These are phyloP conservation scores for Trichophyton equinum DNA, from an alignment of 2,329 filamentous ascomycete species.

Conservation along the genomic window DNA sequence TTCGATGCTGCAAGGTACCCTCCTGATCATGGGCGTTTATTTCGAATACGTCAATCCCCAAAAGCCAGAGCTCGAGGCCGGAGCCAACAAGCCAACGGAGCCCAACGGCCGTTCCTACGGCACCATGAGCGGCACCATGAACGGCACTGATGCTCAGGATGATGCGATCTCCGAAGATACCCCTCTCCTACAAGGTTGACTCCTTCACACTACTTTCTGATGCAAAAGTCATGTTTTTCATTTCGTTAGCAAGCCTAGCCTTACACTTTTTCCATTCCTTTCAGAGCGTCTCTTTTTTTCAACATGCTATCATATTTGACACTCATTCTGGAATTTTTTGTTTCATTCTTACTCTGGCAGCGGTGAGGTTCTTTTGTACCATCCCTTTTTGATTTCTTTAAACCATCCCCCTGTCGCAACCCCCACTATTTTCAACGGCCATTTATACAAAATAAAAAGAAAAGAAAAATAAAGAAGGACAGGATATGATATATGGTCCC, in stretches of 20 bases:
- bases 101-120: neutral
- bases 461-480: neutral
- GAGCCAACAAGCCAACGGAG: neutral
- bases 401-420: neutral
- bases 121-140: slow-evolving; percentile 4
- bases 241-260: neutral
- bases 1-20: slow-evolving; percentile 66
- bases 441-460: neutral
- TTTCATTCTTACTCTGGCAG: slow-evolving; percentile 1
- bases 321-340: neutral
- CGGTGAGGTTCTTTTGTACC: neutral
- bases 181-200: slow-evolving; percentile 13
- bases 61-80: slow-evolving; percentile 31
- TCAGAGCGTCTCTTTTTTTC: neutral
- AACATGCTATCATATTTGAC: neutral
- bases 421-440: neutral
- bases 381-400: neutral
- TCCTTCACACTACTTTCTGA: neutral
- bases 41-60: slow-evolving; percentile 42
- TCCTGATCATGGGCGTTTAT: slow-evolving; percentile 67
- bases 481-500: neutral
- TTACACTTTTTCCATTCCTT: neutral
- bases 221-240: neutral
- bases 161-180: slow-evolving; percentile 14
- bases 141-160: slow-evolving; percentile 4